These are phyloP conservation scores for Mesembryanthemum crystallinum DNA, from an alignment of 148 eudicot species.

Conservation along the genomic window DNA sequence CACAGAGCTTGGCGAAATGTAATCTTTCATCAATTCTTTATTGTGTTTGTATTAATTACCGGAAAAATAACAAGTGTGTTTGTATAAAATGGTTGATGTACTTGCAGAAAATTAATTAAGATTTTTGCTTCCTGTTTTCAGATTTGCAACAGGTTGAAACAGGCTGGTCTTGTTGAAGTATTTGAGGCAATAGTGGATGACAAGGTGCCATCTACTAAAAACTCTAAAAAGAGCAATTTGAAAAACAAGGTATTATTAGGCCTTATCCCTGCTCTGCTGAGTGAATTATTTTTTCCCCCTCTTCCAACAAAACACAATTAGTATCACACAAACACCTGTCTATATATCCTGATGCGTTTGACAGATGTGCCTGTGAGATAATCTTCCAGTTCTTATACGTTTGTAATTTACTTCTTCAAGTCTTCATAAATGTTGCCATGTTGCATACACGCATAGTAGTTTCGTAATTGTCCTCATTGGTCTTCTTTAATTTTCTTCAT, in stretches of 20 bases:
- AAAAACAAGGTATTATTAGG: slow-evolving; percentile 33
- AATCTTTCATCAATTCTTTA: slow-evolving; percentile 16
- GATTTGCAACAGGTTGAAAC: slow-evolving; percentile 74
- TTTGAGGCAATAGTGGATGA: slow-evolving; percentile 57
- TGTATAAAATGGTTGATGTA: not conserved
- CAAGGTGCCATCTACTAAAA: slow-evolving; percentile 35
- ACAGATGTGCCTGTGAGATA: too few species aligned
- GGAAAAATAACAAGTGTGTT: not conserved
- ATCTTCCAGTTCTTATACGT: not conserved
- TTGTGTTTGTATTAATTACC: too few species aligned
- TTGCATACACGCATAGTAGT: not conserved
- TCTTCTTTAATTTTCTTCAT: not conserved
- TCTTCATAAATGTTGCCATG: not conserved
- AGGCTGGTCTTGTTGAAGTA: slow-evolving; percentile 69
- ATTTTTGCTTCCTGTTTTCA: slow-evolving; percentile 28
- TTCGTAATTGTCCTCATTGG: not conserved
- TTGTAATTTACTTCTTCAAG: slow-evolving; percentile 6
- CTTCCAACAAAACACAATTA: too few species aligned
- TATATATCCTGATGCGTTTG: too few species aligned
- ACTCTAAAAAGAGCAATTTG: slow-evolving; percentile 26
- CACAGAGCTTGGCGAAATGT: slow-evolving; percentile 97
- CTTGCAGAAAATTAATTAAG: slow-evolving; percentile 5
- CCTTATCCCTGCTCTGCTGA: too few species aligned
- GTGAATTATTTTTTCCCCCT: too few species aligned
- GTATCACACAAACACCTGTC: too few species aligned